Percentiles rank a stretch among this genome's conserved stretches.
Conservation (phyloP, 1,284 basidiomycete species). For the Rugosomyces carneus region DNA sequence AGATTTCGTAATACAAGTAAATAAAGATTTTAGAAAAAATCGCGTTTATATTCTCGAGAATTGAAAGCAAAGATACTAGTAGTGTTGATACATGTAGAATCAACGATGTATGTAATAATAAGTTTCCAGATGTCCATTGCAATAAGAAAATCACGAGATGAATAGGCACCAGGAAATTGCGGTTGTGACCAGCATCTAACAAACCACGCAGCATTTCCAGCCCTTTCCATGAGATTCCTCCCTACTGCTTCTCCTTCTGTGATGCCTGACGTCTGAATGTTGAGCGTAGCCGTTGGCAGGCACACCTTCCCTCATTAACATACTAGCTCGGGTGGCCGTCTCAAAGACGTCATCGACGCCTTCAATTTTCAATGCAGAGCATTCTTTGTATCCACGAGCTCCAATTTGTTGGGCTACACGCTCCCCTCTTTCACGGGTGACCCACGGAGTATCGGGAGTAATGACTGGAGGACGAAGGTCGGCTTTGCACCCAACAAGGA, state of each 20-base stretch:
- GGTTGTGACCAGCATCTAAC: conserved; percentile 18
- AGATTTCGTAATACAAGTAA: background rate
- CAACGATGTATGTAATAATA: conserved; percentile 13
- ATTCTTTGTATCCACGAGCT: conserved; percentile 90
- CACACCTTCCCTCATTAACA: conserved; percentile 85
- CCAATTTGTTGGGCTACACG: conserved; percentile 76
- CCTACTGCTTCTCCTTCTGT: conserved; percentile 47
- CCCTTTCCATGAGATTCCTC: conserved; percentile 42
- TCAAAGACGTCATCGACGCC: conserved; percentile 96
- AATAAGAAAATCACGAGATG: background rate
- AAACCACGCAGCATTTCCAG: conserved; percentile 58
- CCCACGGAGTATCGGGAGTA: conserved; percentile 41
- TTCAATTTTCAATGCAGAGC: conserved; percentile 85
- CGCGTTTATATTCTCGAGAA: background rate
- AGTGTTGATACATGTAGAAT: conserved; percentile 12
- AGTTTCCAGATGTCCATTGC: conserved; percentile 10
- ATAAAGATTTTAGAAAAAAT: background rate
- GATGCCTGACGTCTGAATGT: conserved; percentile 35
- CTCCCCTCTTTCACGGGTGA: conserved; percentile 72
- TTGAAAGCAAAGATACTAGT: conserved; percentile 16
- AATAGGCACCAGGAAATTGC: background rate
- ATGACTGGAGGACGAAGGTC: conserved; percentile 62
- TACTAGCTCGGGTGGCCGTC: conserved; percentile 88
- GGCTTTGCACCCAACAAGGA: conserved; percentile 84
- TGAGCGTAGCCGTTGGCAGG: conserved; percentile 37